Evolutionary conservation across 2,329 filamentous ascomycete species (phyloP).

Genomic region (Xenosphaeropsis pyriputrescens): DNA sequence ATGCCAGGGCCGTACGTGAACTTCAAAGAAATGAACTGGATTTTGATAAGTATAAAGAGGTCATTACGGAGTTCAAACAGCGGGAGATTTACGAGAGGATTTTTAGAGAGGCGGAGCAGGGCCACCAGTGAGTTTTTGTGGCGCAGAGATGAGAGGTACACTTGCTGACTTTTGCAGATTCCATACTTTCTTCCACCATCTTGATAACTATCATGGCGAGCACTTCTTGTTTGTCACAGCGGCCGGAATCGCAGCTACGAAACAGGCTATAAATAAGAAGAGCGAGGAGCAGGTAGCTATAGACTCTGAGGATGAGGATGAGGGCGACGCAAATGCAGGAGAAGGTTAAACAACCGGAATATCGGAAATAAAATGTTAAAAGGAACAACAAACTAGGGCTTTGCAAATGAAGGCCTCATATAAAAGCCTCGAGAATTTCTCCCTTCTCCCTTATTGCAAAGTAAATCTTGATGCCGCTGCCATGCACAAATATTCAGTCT

Average conservation of each 20-base stretch:
- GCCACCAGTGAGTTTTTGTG: constrained; percentile 54
- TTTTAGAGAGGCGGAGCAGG: constrained; percentile 76
- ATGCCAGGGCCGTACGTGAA: constrained; percentile 50
- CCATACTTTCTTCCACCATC: constrained; percentile 64
- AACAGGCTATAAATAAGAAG: constrained; percentile 26
- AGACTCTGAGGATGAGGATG: constrained; percentile 30
- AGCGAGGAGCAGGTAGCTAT: constrained; percentile 27
- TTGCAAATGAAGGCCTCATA: too few relatives aligned
- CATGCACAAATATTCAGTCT: background rate
- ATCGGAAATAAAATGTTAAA: too few relatives aligned
- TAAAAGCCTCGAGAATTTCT: too few relatives aligned
- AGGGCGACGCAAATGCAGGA: constrained; percentile 20
- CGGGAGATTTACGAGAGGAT: constrained; percentile 84
- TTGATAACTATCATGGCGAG: constrained; percentile 58
- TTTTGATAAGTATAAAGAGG: constrained; percentile 62
- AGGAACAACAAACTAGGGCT: too few relatives aligned
- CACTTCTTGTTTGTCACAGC: constrained; percentile 66
- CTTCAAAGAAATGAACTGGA: constrained; percentile 56
- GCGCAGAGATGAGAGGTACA: background rate
- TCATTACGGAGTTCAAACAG: constrained; percentile 83
- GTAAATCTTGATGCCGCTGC: too few relatives aligned
- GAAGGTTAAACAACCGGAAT: constrained; percentile 1
- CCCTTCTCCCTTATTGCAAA: too few relatives aligned
- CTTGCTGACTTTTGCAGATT: constrained; percentile 34
- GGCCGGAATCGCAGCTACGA: constrained; percentile 47